Evolutionary conservation across 1,284 basidiomycete species (phyloP), one percentile per base, ranked within the genome.

Genomic region (Gymnopus androsaceus): DNA sequence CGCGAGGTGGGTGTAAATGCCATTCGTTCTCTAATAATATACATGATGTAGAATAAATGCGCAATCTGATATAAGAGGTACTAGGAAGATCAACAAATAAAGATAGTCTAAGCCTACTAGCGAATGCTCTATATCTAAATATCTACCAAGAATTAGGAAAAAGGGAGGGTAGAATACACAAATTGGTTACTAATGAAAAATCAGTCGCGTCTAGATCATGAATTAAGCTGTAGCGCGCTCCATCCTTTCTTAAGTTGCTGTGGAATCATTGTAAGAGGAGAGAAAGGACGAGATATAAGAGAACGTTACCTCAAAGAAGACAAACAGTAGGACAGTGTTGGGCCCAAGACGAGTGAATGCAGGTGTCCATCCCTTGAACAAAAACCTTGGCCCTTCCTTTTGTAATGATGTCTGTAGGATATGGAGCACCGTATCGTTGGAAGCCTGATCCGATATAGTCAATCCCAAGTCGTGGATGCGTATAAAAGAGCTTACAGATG

Each of bases 361-460:
- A 7, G 90, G 90, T 14, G 88, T 88, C 92, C 92, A 92, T 33
- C 94, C 90, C 67, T 92, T 94, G 76, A 96, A 94, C 59, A 95
- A 78, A 72, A 94, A 94, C 59, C 79, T 75, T 1, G 86, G 78
- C 0, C 94, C 94, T 75, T 96, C 94, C 60, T 85, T 76, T 34
- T 78, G 78, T 40, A 90, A 70, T 1, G 88, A 88, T 33, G 70
- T 74, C 28, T 69, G 72, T 17, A 90, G 69, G 33, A 90, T 75
- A 51, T 81, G 75, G 21, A 82, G 40, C 3, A 82, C 73, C 15
- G 71, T 74, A 2, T 73, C 67, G 14, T 78, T 74, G 42, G 75
- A 76, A 14, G 84, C 77, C 82, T 85, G 54, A 7, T 25, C 34
- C 33, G n/a, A 31, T 7, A 27, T 15, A 36, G n/a, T 30, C 15